Percentiles rank a stretch among this genome's conserved stretches.
These are phyloP conservation scores for Priceomyces haplophilus DNA, from an alignment of 805 yeast genomes.

Conservation along the genomic window DNA sequence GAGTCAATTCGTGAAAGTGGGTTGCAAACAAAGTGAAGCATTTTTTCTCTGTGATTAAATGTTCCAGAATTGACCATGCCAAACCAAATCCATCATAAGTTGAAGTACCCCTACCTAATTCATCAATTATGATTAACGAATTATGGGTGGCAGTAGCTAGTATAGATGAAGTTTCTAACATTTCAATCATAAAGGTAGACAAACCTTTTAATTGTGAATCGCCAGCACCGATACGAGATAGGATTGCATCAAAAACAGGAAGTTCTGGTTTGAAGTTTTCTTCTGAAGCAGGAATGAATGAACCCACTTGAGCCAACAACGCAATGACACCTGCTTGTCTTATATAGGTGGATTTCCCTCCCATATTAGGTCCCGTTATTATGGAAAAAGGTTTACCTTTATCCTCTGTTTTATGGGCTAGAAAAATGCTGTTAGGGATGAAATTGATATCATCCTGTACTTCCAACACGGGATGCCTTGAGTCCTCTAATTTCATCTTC, in stretches of 20 bases:
- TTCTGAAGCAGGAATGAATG: conserved; percentile 71
- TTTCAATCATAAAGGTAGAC: conserved; percentile 88
- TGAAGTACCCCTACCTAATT: conserved; percentile 87
- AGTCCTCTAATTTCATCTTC: conserved; percentile 56
- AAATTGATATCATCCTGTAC: conserved; percentile 88
- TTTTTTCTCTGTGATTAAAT: conserved; percentile 63
- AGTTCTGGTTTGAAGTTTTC: conserved; percentile 54
- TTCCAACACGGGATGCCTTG: conserved; percentile 94
- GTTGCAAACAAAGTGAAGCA: conserved; percentile 93
- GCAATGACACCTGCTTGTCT: conserved; percentile 87
- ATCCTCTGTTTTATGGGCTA: conserved; percentile 43
- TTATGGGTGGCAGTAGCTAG: conserved; percentile 72
- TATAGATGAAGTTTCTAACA: conserved; percentile 90
- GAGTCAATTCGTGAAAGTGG: conserved; percentile 94
- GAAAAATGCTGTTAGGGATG: conserved; percentile 82
- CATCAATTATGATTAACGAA: conserved; percentile 87
- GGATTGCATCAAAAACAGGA: conserved; percentile 82
- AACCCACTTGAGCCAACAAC: conserved; percentile 84
- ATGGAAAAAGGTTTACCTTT: conserved; percentile 64
- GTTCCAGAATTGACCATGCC: conserved; percentile 94
- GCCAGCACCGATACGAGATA: conserved; percentile 98
- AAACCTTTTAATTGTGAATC: conserved; percentile 97
- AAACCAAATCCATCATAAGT: conserved; percentile 96
- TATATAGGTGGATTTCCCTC: conserved; percentile 76
- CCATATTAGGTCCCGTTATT: conserved; percentile 60